These are phyloP conservation scores for Actinomucor elegans DNA, from an alignment of 371 early-diverging fungal genomes.

Conservation along the genomic window DNA sequence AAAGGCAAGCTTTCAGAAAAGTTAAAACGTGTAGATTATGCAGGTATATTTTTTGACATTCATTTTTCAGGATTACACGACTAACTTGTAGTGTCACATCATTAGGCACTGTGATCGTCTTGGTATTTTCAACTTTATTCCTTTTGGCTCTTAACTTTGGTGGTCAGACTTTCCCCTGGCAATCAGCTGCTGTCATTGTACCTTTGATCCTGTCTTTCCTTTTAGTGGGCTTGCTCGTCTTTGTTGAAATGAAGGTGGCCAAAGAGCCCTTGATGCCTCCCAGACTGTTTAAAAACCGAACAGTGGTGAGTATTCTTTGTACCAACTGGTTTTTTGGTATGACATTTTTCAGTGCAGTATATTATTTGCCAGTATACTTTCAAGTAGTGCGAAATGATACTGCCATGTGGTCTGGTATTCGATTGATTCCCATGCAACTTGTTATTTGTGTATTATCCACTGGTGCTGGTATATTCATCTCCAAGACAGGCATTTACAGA, in stretches of 20 bases:
- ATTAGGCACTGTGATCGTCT: slow-evolving; percentile 38
- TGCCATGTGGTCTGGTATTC: slow-evolving; percentile 58
- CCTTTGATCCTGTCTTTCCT: slow-evolving; percentile 54
- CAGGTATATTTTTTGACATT: slow-evolving; percentile 25
- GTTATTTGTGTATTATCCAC: slow-evolving; percentile 39
- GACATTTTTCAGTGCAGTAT: slow-evolving; percentile 55
- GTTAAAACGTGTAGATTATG: slow-evolving; percentile 43
- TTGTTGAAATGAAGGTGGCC: slow-evolving; percentile 53
- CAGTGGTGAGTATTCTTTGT: slow-evolving; percentile 41
- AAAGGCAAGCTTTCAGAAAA: slow-evolving; percentile 33
- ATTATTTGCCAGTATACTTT: slow-evolving; percentile 76
- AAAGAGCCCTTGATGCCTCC: slow-evolving; percentile 59
- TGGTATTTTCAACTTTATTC: slow-evolving; percentile 42
- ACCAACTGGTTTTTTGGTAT: slow-evolving; percentile 58
- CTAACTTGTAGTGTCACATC: not conserved
- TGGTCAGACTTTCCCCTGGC: slow-evolving; percentile 60
- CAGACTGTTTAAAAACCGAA: slow-evolving; percentile 49
- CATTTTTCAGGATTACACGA: too few species aligned
- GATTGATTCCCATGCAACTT: slow-evolving; percentile 54
- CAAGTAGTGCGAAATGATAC: slow-evolving; percentile 63
- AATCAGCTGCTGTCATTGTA: slow-evolving; percentile 59
- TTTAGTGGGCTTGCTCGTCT: slow-evolving; percentile 32
- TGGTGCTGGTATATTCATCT: slow-evolving; percentile 39
- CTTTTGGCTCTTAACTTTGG: slow-evolving; percentile 52
- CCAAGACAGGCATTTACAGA: slow-evolving; percentile 48